These are phyloP conservation scores for Candida pseudoviswanathii DNA, from an alignment of 1,139 yeast genomes.

Conservation along the genomic window DNA sequence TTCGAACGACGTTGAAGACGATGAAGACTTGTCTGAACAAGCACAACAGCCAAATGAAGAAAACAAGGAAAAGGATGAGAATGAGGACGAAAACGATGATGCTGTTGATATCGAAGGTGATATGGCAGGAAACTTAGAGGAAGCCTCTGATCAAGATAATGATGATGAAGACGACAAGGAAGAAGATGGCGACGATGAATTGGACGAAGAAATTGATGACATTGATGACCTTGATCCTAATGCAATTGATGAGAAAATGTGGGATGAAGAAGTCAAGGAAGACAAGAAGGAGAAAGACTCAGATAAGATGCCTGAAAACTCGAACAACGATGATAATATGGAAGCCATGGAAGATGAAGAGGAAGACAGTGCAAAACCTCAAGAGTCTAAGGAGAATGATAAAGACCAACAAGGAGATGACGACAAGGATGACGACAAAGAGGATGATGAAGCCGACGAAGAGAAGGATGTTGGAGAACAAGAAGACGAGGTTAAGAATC, in stretches of 20 bases:
- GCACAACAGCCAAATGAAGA: conserved; percentile 86
- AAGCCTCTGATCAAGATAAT: conserved; percentile 68
- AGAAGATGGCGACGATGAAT: conserved; percentile 56
- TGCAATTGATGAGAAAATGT: conserved; percentile 96
- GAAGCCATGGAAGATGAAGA: conserved; percentile 60
- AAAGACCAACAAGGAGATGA: conserved; percentile 28
- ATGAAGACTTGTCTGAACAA: conserved; percentile 86
- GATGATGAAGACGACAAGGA: conserved; percentile 58
- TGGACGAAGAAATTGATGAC: conserved; percentile 91
- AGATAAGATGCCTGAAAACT: conserved; percentile 63
- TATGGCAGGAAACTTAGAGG: conserved; percentile 92
- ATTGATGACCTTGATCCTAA: conserved; percentile 91
- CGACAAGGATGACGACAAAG: conserved; percentile 32
- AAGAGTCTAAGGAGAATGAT: conserved; percentile 32
- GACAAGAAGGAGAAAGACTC: conserved; percentile 73
- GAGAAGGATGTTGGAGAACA: conserved; percentile 77
- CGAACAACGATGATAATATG: conserved; percentile 59
- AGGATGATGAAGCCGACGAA: conserved; percentile 47
- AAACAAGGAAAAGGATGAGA: conserved; percentile 62
- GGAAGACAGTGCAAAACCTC: conserved; percentile 26
- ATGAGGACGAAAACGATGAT: conserved; percentile 60
- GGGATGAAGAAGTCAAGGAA: conserved; percentile 91
- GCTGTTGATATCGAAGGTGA: conserved; percentile 96
- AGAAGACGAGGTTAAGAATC: conserved; percentile 74
- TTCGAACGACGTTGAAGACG: conserved; percentile 87